Conservation (phyloP, 345 rosid genomes). For the Gynandropsis gynandra region DNA sequence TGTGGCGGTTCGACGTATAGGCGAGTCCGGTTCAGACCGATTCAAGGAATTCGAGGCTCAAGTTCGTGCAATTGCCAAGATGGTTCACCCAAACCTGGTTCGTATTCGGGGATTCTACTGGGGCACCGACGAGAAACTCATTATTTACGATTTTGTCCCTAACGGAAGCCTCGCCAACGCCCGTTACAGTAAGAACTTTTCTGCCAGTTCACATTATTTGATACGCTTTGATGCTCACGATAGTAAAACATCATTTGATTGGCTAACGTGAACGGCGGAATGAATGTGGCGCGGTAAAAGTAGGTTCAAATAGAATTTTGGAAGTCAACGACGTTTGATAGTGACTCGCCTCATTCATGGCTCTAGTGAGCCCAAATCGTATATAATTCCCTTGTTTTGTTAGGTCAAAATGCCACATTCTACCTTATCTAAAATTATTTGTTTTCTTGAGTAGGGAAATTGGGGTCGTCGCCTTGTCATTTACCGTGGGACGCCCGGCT, state of each 20-base stretch:
- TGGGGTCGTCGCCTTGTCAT: slow-evolving; percentile 75
- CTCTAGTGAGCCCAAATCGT: too few species aligned
- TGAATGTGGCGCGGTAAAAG: slow-evolving; percentile 40
- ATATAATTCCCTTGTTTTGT: too few species aligned
- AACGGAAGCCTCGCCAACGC: slow-evolving; percentile 85
- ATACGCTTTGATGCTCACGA: slow-evolving; percentile 17
- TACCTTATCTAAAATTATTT: too few species aligned
- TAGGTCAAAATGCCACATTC: too few species aligned
- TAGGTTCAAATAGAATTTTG: slow-evolving; percentile 27
- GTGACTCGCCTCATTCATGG: too few species aligned
- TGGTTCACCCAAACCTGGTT: slow-evolving; percentile 83
- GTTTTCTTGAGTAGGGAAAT: too few species aligned
- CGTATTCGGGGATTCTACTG: slow-evolving; percentile 81
- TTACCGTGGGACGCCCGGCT: slow-evolving; percentile 86
- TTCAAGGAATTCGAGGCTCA: slow-evolving; percentile 80
- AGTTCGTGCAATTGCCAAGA: slow-evolving; percentile 65
- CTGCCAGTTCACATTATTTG: too few species aligned
- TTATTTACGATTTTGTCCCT: slow-evolving; percentile 75
- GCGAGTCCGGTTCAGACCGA: slow-evolving; percentile 65
- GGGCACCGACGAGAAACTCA: slow-evolving; percentile 73
- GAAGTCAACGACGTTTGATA: slow-evolving; percentile 39
- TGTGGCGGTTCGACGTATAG: slow-evolving; percentile 84
- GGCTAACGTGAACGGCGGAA: slow-evolving; percentile 23
- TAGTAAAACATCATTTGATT: slow-evolving; percentile 6
- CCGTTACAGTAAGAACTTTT: slow-evolving; percentile 64